phyloP scores from a whole-genome alignment of 164 flowering plant genomes.

The Berberis vulgaris region DNA sequence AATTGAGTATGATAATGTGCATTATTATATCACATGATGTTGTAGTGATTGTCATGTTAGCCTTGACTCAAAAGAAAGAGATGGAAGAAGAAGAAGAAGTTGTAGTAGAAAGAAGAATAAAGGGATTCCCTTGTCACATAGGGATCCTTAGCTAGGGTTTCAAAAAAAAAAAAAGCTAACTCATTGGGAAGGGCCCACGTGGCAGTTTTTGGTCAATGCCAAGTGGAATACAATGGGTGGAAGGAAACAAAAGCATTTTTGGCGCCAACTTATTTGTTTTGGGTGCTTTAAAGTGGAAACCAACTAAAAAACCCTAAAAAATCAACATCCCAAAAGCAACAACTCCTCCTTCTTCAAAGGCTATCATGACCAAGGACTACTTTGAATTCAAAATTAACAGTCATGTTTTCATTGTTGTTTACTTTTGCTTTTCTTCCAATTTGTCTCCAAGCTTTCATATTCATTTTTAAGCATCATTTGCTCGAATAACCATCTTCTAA shows the following conservation, averaged over 20 bases:
- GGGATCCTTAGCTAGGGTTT: too few relatives aligned
- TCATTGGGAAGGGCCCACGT: too few relatives aligned
- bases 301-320: too few relatives aligned
- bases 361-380: conserved; percentile 7
- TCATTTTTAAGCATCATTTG: not conserved
- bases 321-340: conserved; percentile 1
- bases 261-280: conserved; percentile 12
- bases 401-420: conserved; percentile 1
- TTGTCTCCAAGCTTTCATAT: not conserved
- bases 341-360: not conserved
- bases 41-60: too few relatives aligned
- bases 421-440: not conserved
- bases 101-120: too few relatives aligned
- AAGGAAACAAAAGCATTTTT: conserved; percentile 9
- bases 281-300: not conserved
- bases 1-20: too few relatives aligned
- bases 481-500: not conserved
- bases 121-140: too few relatives aligned
- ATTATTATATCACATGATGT: too few relatives aligned
- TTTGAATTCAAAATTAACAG: conserved; percentile 28
- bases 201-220: not conserved
- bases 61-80: too few relatives aligned
- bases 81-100: too few relatives aligned
- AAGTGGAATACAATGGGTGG: conserved; percentile 4
- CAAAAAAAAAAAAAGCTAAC: too few relatives aligned